Conservation (phyloP, 2,329 filamentous ascomycete genomes). For the Paecilomyces sp. region DNA sequence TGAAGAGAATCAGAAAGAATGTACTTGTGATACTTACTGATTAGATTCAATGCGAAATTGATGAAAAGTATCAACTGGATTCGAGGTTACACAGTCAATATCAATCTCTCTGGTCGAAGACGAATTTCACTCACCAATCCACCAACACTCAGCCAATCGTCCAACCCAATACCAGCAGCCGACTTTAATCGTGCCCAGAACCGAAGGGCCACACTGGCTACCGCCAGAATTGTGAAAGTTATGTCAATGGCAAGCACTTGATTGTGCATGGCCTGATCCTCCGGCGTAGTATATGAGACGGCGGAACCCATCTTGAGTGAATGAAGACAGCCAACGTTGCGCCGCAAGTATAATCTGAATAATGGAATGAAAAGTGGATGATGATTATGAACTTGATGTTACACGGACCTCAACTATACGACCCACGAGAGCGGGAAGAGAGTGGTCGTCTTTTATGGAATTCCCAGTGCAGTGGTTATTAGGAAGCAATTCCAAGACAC, state of each 20-base stretch:
- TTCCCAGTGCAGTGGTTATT: neutral
- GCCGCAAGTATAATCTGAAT: neutral
- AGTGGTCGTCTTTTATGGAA: neutral
- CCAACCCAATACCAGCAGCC: neutral
- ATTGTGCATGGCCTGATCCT: neutral
- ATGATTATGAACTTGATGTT: neutral
- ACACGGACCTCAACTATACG: neutral
- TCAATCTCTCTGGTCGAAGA: neutral
- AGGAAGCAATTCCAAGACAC: neutral
- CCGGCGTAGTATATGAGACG: neutral
- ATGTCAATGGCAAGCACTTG: neutral
- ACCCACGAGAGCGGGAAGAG: neutral
- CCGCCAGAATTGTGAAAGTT: neutral
- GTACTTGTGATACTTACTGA: neutral
- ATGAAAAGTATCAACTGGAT: neutral
- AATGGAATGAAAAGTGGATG: neutral
- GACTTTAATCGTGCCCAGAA: neutral
- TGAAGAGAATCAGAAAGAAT: neutral
- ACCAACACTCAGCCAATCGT: neutral
- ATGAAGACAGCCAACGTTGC: neutral
- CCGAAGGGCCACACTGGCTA: neutral
- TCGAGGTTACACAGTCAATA: neutral
- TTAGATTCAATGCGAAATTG: neutral
- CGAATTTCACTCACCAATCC: neutral
- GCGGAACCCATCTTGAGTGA: neutral